Conservation (phyloP, 2,329 filamentous ascomycete genomes). For the Colletotrichum coccodes region DNA sequence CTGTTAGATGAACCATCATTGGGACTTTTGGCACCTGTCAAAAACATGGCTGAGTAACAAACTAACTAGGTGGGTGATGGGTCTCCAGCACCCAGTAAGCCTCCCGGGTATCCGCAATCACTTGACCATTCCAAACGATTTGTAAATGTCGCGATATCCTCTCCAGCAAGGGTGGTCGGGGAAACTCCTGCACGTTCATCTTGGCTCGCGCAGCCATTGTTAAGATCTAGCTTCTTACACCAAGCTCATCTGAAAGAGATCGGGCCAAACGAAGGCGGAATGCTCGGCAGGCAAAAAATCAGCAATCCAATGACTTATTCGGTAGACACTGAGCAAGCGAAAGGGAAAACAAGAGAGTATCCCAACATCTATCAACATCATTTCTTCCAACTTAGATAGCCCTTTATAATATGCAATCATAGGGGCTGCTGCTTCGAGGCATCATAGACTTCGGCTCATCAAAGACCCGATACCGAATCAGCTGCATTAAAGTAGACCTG, state of each 20-base stretch:
- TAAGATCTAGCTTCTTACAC: neutral
- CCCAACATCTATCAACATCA: neutral
- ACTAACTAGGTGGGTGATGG: slow-evolving; percentile 71
- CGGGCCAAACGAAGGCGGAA: too few species aligned
- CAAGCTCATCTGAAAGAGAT: too few species aligned
- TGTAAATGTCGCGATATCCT: slow-evolving; percentile 62
- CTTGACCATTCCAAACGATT: slow-evolving; percentile 64
- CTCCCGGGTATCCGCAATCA: slow-evolving; percentile 67
- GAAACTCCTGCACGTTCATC: slow-evolving; percentile 67
- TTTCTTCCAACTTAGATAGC: neutral
- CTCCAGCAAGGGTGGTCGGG: slow-evolving; percentile 67
- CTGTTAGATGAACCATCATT: neutral
- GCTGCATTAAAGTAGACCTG: neutral
- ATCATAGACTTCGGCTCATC: slow-evolving; percentile 16
- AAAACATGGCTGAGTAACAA: slow-evolving; percentile 35
- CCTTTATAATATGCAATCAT: too few species aligned
- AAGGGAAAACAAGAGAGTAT: neutral
- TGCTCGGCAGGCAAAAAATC: neutral
- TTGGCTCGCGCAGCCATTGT: slow-evolving; percentile 37
- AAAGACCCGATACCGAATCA: neutral
- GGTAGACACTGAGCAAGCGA: too few species aligned
- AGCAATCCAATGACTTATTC: neutral
- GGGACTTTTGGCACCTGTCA: neutral
- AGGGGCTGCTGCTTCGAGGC: neutral
- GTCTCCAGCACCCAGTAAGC: slow-evolving; percentile 72